Conservation (phyloP, 345 rosid species). For the Camelina laxa region DNA sequence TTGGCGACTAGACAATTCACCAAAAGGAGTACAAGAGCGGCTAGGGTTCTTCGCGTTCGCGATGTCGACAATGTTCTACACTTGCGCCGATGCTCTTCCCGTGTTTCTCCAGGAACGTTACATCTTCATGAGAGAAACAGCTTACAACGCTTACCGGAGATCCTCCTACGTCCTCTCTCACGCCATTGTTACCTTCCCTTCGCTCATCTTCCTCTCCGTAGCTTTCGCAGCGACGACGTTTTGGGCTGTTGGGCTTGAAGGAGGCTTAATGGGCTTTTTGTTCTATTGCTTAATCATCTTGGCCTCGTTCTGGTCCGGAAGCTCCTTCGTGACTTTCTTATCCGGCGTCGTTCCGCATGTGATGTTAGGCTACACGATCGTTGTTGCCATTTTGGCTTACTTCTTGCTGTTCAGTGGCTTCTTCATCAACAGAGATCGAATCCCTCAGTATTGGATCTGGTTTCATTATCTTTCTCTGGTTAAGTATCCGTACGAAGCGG, state of each 20-base stretch:
- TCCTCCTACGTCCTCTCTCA: conserved; percentile 88
- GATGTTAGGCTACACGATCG: conserved; percentile 79
- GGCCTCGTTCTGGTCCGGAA: conserved; percentile 88
- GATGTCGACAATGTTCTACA: conserved; percentile 53
- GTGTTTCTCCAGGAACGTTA: conserved; percentile 63
- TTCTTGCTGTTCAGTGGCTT: conserved; percentile 90
- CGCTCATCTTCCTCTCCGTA: conserved; percentile 65
- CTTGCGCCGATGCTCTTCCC: conserved; percentile 56
- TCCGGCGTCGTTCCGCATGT: conserved; percentile 80
- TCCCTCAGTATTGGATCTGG: conserved; percentile 81
- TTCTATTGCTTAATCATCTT: conserved; percentile 64
- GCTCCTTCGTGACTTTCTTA: conserved; percentile 81
- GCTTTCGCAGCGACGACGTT: conserved; percentile 72
- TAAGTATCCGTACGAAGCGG: conserved; percentile 77
- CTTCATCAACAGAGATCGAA: conserved; percentile 74
- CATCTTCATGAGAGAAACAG: conserved; percentile 80
- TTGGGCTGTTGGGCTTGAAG: conserved; percentile 76
- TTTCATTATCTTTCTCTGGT: conserved; percentile 85
- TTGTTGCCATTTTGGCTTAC: conserved; percentile 73
- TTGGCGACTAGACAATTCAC: conserved; percentile 51
- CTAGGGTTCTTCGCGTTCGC: conserved; percentile 57
- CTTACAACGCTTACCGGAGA: conserved; percentile 59
- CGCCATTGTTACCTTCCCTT: conserved; percentile 63
- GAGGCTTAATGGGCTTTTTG: conserved; percentile 67
- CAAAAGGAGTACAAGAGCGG: conserved; percentile 50